A percentile compares a stretch with the other conserved stretches of the same genome.
Evolutionary conservation across 768 basidiomycete species (phyloP).

Genomic region (Calocybe gangraenosa): DNA sequence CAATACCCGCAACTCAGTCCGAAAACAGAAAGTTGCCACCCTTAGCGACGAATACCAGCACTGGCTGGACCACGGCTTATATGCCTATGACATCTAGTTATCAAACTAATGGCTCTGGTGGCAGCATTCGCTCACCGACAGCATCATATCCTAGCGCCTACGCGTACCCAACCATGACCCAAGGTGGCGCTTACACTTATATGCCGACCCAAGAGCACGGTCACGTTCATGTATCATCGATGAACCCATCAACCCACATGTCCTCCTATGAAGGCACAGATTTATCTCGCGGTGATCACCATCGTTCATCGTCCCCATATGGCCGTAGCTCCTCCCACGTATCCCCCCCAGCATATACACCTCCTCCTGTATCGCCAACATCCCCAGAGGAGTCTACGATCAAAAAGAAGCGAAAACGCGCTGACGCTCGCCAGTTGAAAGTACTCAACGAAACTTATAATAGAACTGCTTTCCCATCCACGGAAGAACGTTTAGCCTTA

Average conservation of each 20-base stretch:
- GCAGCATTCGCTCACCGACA: conserved; percentile 60
- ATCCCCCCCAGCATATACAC: conserved; percentile 50
- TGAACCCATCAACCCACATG: conserved; percentile 25
- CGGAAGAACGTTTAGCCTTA: conserved; percentile 75
- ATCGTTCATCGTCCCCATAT: conserved; percentile 42
- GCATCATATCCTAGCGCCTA: conserved; percentile 58
- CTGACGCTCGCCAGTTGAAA: conserved; percentile 75
- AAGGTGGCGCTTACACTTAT: conserved; percentile 38
- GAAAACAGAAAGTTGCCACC: conserved; percentile 61
- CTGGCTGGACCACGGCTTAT: conserved; percentile 47
- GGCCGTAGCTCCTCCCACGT: conserved; percentile 34
- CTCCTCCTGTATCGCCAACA: conserved; percentile 43
- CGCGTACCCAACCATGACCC: conserved; percentile 36
- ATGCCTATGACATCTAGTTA: conserved; percentile 19
- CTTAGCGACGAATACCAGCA: conserved; percentile 38
- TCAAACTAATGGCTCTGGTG: conserved; percentile 20
- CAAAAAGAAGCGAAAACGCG: conserved; percentile 87
- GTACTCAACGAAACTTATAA: conserved; percentile 77
- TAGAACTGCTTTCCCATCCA: conserved; percentile 84
- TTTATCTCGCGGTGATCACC: conserved; percentile 30
- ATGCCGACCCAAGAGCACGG: conserved; percentile 28
- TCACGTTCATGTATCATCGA: conserved; percentile 22
- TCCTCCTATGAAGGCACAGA: conserved; percentile 27
- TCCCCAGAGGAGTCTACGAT: conserved; percentile 62
- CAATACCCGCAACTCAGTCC: conserved; percentile 41